Evolutionary conservation across 1,284 basidiomycete genomes (phyloP).

Genomic region (Trametes hirsuta): DNA sequence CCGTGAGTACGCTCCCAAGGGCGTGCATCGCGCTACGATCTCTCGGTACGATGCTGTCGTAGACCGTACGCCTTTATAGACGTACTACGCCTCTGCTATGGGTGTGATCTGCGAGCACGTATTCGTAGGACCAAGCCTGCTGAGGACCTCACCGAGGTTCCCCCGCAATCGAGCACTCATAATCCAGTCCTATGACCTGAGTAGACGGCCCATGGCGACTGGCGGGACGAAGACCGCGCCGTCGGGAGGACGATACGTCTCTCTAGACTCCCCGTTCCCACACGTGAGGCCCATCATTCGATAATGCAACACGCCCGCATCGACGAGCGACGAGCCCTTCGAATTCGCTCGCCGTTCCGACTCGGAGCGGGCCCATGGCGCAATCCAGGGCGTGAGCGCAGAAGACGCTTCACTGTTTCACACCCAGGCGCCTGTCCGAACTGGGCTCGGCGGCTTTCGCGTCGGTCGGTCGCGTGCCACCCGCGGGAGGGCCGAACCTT

Average conservation of each 20-base stretch:
- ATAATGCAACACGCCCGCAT: not conserved
- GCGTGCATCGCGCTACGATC: not conserved
- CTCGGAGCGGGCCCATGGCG: constrained; percentile 16
- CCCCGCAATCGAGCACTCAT: not conserved
- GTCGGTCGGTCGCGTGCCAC: too few species aligned
- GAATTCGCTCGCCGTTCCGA: constrained; percentile 10
- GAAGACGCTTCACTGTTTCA: not conserved
- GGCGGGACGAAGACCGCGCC: too few species aligned
- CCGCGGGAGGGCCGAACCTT: too few species aligned
- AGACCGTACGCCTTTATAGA: not conserved
- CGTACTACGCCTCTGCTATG: not conserved
- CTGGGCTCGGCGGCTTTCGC: too few species aligned
- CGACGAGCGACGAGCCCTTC: not conserved
- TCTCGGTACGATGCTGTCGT: not conserved
- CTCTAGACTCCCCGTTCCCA: not conserved
- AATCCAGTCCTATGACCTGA: not conserved
- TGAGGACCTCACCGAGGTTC: constrained; percentile 2
- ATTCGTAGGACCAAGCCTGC: not conserved
- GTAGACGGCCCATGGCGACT: too few species aligned
- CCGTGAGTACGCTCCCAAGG: not conserved
- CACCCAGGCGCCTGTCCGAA: too few species aligned
- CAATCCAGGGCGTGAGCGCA: not conserved
- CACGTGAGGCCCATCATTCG: not conserved
- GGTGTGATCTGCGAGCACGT: not conserved
- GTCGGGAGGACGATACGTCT: not conserved